Conservation (phyloP, 805 yeast genomes). For the Teunomyces pallodes region DNA sequence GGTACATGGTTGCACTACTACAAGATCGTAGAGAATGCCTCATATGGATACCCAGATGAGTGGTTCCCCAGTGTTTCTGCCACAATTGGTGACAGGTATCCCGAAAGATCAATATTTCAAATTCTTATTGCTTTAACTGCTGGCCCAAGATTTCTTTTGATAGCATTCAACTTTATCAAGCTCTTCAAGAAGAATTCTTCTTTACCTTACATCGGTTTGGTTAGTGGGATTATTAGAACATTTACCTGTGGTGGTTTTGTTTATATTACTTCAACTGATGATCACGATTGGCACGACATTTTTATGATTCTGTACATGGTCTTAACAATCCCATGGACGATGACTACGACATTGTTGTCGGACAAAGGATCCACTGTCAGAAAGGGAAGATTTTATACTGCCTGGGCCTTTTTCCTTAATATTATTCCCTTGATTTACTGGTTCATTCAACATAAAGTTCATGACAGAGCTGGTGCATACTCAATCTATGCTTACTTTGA, state of each 20-base stretch:
- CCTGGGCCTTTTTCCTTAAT: conserved; percentile 63
- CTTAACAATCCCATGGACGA: conserved; percentile 89
- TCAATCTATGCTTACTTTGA: conserved; percentile 92
- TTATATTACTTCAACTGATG: conserved; percentile 94
- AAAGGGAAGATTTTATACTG: conserved; percentile 51
- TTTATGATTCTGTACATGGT: conserved; percentile 91
- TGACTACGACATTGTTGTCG: conserved; percentile 54
- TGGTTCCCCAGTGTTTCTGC: conserved; percentile 99
- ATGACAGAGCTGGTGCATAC: conserved; percentile 87
- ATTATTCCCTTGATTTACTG: conserved; percentile 81
- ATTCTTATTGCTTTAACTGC: conserved; percentile 88
- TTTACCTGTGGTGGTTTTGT: conserved; percentile 99
- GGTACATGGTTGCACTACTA: conserved; percentile 79
- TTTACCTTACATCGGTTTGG: conserved; percentile 41
- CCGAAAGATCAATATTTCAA: conserved; percentile 92
- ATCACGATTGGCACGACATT: conserved; percentile 93
- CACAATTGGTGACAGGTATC: conserved; percentile 94
- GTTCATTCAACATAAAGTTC: conserved; percentile 91
- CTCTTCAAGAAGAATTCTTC: conserved; percentile 35
- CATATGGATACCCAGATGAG: conserved; percentile 91
- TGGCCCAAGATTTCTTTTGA: conserved; percentile 79
- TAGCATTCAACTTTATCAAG: conserved; percentile 52
- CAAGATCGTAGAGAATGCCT: conserved; percentile 84
- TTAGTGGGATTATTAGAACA: conserved; percentile 81
- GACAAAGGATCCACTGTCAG: conserved; percentile 44